Evolutionary conservation across 208 protist genomes (phyloP).

Genomic region (Leishmania guyanensis): DNA sequence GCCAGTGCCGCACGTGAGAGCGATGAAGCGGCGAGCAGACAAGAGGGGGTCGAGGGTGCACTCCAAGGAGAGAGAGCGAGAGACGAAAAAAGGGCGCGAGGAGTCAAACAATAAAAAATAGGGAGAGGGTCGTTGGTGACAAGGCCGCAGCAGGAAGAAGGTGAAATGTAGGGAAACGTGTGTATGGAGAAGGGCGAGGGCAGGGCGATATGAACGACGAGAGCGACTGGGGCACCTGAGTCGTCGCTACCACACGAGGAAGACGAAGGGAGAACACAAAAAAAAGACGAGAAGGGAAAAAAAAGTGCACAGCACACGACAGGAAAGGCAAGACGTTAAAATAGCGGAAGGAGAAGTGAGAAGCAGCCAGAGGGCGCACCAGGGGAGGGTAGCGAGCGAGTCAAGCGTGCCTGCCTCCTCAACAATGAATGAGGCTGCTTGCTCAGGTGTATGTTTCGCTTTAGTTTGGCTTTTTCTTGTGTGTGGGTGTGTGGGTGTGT

Average conservation of each 20-base stretch:
- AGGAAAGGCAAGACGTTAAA: not conserved
- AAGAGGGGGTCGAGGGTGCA: not conserved
- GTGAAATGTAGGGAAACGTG: not conserved
- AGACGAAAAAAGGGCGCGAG: not conserved
- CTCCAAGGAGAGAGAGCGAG: not conserved
- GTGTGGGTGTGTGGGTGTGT: too few relatives aligned
- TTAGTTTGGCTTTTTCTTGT: not conserved
- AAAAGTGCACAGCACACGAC: not conserved
- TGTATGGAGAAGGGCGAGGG: too few relatives aligned
- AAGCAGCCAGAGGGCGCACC: not conserved
- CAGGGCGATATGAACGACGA: not conserved
- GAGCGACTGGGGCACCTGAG: not conserved
- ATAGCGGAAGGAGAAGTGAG: not conserved
- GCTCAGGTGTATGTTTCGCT: not conserved
- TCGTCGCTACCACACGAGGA: not conserved
- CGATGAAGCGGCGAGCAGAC: not conserved
- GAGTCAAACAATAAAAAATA: not conserved
- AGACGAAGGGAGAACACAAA: not conserved
- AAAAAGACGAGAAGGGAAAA: not conserved
- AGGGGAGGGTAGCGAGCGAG: not conserved
- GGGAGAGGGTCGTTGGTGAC: not conserved
- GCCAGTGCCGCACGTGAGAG: too few relatives aligned
- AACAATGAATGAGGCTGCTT: not conserved
- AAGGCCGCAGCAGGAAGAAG: not conserved
- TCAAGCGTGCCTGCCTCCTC: not conserved